A percentile compares a stretch with the other conserved stretches of the same genome.
Conservation (phyloP, 495 filamentous ascomycete species). For the Cercophora newfieldiana region DNA sequence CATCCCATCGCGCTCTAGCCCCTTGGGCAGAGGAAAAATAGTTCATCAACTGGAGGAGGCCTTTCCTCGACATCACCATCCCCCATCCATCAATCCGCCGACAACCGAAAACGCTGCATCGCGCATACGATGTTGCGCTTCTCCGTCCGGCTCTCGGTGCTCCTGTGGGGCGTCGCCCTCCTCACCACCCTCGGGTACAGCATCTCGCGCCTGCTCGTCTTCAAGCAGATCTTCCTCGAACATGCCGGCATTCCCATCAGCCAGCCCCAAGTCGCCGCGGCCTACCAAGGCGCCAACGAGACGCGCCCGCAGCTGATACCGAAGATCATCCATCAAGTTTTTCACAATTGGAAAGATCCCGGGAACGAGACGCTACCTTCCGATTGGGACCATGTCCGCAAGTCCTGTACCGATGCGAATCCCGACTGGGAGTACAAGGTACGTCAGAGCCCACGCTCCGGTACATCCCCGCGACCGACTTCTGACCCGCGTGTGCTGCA, state of each 20-base stretch:
- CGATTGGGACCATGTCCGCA: conserved; percentile 71
- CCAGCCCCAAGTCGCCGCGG: conserved; percentile 22
- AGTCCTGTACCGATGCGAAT: conserved; percentile 75
- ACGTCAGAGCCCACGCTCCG: conserved; percentile 23
- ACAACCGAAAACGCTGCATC: not conserved
- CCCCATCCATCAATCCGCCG: not conserved
- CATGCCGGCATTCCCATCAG: conserved; percentile 31
- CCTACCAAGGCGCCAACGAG: conserved; percentile 11
- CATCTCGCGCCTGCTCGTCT: conserved; percentile 24
- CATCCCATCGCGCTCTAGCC: not conserved
- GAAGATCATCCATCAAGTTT: conserved; percentile 91
- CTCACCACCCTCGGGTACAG: conserved; percentile 15
- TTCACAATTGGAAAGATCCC: conserved; percentile 57
- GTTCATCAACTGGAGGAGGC: not conserved
- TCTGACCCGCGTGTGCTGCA: conserved; percentile 3
- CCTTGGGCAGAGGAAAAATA: not conserved
- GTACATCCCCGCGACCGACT: not conserved
- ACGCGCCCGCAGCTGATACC: conserved; percentile 42
- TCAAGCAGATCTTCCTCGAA: conserved; percentile 30
- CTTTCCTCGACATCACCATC: not conserved
- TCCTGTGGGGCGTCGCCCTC: not conserved
- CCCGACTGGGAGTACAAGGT: conserved; percentile 82
- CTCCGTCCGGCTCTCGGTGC: not conserved
- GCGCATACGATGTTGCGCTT: not conserved
- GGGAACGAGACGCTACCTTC: conserved; percentile 63